Evolutionary conservation across 441 rosid species (phyloP), one percentile per base, ranked within the genome.

Genomic region (Daphne laureola): DNA sequence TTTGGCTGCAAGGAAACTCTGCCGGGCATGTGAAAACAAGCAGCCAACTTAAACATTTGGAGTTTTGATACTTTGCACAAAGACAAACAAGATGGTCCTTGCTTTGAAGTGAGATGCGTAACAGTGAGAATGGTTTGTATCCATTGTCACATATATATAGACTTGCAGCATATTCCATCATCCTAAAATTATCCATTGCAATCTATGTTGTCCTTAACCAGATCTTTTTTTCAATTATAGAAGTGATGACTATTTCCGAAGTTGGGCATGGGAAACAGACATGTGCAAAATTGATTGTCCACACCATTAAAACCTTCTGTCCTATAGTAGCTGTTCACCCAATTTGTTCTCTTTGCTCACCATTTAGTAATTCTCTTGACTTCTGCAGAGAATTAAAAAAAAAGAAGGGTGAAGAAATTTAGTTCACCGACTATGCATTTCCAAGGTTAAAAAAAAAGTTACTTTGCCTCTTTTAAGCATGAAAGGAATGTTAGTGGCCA

Each of bases 1-100:
- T 54, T 59, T 56, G 79, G 77, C 58, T 59, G 62, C 58, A 69
- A 63, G 46, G 57, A 59, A 53, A 51, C 44, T 65, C 67, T 44
- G 58, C 14, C 35, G 42, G 77, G 64, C 51, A 66, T 54, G 26
- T 73, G 61, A 54, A 50, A 49, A 54, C 49, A 60, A 49, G 64
- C 17, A 54, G 59, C 60, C 50, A 65, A 45, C 55, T 59, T 61
- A 57, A 23, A 56, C 90, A 76, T 80, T 65, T 54, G 46, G 46
- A 23, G 40, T 51, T 25, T 7, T 51, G 44, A 26, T 51, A 5
- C 7, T 46, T 55, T 43, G 54, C 55, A 15, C 57, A 50, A 66
- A 3, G 38, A 60, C 54, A 61, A 60, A 58, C 53, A 59, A 15
- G 27, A 43, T 55, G 17, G 54, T 50, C 51, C 41, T 55, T 46